Evolutionary conservation across 148 eudicot species (phyloP).

Genomic region (Rhododendron ferrugineum): DNA sequence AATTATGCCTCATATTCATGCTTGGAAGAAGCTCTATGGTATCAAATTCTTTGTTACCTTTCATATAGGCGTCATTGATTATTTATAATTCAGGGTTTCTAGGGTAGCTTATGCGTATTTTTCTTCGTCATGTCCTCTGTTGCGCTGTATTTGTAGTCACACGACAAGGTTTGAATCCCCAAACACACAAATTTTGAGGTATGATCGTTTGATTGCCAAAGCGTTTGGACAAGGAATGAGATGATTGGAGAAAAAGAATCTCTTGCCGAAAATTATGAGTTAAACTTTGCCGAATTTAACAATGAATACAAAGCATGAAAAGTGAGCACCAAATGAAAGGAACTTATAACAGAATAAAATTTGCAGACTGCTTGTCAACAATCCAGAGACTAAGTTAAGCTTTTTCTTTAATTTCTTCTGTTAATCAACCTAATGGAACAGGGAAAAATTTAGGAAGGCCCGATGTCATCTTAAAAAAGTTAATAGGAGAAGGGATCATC

Average conservation of each 20-base stretch:
- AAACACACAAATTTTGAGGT: background rate
- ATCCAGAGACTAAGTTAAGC: background rate
- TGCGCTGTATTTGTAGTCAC: background rate
- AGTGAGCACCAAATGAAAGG: background rate
- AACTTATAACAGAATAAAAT: background rate
- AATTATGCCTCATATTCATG: conserved; percentile 14
- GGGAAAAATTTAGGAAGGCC: conserved; percentile 9
- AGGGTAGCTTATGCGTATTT: no score
- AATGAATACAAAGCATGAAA: background rate
- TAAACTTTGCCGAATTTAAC: no score
- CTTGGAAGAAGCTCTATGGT: conserved; percentile 21
- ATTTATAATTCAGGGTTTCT: no score
- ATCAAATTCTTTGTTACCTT: background rate
- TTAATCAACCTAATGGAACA: background rate
- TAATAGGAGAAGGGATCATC: conserved; percentile 10
- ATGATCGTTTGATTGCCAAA: background rate
- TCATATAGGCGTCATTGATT: background rate
- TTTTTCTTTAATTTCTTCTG: background rate
- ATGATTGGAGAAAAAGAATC: background rate
- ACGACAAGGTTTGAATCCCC: background rate
- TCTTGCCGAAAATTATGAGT: background rate
- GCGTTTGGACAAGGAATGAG: background rate
- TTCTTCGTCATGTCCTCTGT: background rate
- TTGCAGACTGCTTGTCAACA: background rate
- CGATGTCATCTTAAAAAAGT: background rate